Evolutionary conservation across 2,329 filamentous ascomycete species (phyloP), one percentile per base, ranked within the genome.

Genomic region (Bimuria novae-zelandiae): DNA sequence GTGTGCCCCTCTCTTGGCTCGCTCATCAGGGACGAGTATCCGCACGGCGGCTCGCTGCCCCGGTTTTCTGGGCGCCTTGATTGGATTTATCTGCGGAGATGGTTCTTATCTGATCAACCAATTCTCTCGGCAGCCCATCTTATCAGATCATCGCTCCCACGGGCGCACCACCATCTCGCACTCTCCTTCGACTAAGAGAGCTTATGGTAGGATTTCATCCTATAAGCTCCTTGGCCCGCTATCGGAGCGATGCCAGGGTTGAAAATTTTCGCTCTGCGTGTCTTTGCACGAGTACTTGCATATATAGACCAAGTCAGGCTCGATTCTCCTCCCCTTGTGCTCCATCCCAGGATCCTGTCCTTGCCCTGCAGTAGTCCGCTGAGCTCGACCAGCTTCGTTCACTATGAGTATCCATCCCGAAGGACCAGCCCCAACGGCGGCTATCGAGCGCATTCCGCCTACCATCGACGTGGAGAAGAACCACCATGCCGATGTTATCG

Each of bases 111-210:
- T 55, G 61, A 66, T 66, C 56, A 59, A 56, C 57, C 53, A 56
- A 45, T 45, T 43, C 55, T 57, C 55, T 60, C 43, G 58, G 55
- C 55, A 35, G 17, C 43, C 33, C 52, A 60, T 62, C 61, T 67
- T 64, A 67, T 67, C 64, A 63, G 65, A 68, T 68, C 62, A 66
- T 67, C 51, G 59, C 60, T 52, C 54, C 49, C 54, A 56, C 61
- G 43, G 58, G 58, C 56, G 59, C 51, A 39, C 43, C 55, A 59
- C 51, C 52, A 52, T 52, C 58, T 54, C 39, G 54, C n/a, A 48
- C 45, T 50, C 56, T 62, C 61, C 64, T 61, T 61, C 63, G 63
- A 57, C 55, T 57, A 60, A 53, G 39, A 59, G 57, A 54, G 57
- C 55, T 52, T 49, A 57, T 42, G 55, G 56, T 51, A 58, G 52